A percentile compares a stretch with the other conserved stretches of the same genome.
These are phyloP conservation scores for Xylogone sp. DNA, from an alignment of 2,329 filamentous ascomycete species.

Conservation along the genomic window DNA sequence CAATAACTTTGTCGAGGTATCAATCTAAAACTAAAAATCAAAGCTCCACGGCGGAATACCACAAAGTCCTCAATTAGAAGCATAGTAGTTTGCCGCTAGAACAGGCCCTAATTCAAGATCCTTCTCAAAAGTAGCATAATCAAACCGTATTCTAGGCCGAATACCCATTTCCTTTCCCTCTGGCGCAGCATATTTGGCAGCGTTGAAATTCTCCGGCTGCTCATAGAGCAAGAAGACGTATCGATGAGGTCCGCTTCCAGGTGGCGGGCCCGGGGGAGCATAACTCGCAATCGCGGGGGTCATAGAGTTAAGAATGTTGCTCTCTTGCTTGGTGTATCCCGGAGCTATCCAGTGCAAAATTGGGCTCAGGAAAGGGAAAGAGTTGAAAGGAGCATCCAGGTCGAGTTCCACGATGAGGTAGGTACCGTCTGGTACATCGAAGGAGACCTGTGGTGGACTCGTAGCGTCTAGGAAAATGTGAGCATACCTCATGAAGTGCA, in stretches of 20 bases:
- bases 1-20: neutral
- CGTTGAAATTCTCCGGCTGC: slow-evolving; percentile 37
- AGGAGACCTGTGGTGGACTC: slow-evolving; percentile 12
- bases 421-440: slow-evolving; percentile 9
- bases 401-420: slow-evolving; percentile 42
- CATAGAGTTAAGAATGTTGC: neutral
- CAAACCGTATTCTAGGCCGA: slow-evolving; percentile 35
- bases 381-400: slow-evolving; percentile 43
- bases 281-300: slow-evolving; percentile 32
- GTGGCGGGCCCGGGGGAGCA: slow-evolving; percentile 41
- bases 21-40: neutral
- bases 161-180: slow-evolving; percentile 31
- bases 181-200: slow-evolving; percentile 27
- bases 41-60: neutral
- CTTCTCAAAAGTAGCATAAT: slow-evolving; percentile 36
- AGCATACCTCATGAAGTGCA: too few relatives aligned
- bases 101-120: slow-evolving; percentile 26
- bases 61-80: neutral
- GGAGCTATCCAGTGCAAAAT: slow-evolving; percentile 45
- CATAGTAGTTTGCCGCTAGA: slow-evolving; percentile 34
- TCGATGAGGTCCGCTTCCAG: slow-evolving; percentile 40
- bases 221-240: slow-evolving; percentile 46
- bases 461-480: slow-evolving; percentile 13
- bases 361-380: slow-evolving; percentile 37
- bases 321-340: slow-evolving; percentile 13